Base-by-base conservation (phyloP, 495 filamentous ascomycete genomes). In the Pyronema domesticum region DNA sequence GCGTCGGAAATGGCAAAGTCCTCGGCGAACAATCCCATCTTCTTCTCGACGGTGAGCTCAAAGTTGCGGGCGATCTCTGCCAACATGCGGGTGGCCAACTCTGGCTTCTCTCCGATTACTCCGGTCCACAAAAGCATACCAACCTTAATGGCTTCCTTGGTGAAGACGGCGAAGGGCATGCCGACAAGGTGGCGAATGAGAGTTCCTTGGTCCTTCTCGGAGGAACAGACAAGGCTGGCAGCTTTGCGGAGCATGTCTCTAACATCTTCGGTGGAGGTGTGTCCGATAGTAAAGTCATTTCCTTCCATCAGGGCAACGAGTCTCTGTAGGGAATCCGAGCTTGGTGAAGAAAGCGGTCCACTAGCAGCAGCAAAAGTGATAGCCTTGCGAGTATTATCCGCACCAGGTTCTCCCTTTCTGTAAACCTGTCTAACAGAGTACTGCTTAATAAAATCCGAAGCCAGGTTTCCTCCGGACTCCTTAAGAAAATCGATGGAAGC, bases 401-500 rank as follows among this genome's bases (percentile, higher is more conserved):
- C 76, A 40, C 81, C 65, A 9, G 78, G 70, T 62, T 94, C 85
- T 11, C 82, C 76, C 57, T 85, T 84, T 33, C 85, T 79, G 65
- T 96, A 96, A 60, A 87, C 87, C 64, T 96, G 93, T 7, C 91
- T 84, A 18, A 85, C 91, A n/a, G 89, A 95, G 63, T 96, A 95
- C 64, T 95, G 86, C 35, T 88, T 85, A 65, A 96, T 81, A 60
- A 98, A 94, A 66, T 95, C 88, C 11, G 89, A 95, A 10, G 86
- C 89, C 11, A 88, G 82, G 60, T 96, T 91, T 57, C 94, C 79
- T 46, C 79, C 79, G 15, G 75, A 77, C 34, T 78, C 75, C 9
- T 80, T 77, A 55, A 85, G 75, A 33, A 70, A 73, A 51, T 94
- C 85, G 23, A 94, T 80, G 6, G 83, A 77, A 19, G 73, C 76